Percentiles rank a stretch among this genome's conserved stretches.
These are phyloP conservation scores for Suillus ampliporus DNA, from an alignment of 768 basidiomycete genomes.

Conservation along the genomic window DNA sequence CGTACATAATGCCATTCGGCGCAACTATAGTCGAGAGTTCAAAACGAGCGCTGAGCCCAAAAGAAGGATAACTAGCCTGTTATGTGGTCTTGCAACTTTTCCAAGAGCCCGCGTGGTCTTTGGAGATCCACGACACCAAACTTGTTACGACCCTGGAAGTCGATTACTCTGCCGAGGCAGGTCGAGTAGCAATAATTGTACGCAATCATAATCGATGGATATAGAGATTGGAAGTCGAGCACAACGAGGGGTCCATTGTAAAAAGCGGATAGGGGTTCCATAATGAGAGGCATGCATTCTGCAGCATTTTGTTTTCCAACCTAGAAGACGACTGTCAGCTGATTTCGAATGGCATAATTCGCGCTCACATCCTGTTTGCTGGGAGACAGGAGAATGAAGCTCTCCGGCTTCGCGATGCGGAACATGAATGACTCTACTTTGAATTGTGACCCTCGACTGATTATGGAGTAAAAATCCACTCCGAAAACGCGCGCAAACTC, in stretches of 20 bases:
- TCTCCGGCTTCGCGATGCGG: constrained; percentile 95
- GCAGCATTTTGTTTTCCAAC: constrained; percentile 96
- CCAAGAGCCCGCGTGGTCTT: constrained; percentile 68
- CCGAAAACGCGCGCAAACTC: constrained; percentile 98
- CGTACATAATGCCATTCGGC: constrained; percentile 95
- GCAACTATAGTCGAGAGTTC: constrained; percentile 61
- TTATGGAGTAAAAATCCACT: constrained; percentile 94
- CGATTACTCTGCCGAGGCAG: constrained; percentile 85
- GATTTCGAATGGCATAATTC: not conserved
- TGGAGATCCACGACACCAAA: constrained; percentile 83
- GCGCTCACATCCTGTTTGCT: constrained; percentile 77
- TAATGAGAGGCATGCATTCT: constrained; percentile 93
- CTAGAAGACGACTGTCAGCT: constrained; percentile 45
- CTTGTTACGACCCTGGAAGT: constrained; percentile 89
- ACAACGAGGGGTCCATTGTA: constrained; percentile 93
- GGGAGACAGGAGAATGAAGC: constrained; percentile 88
- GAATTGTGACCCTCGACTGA: constrained; percentile 95
- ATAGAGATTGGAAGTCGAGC: constrained; percentile 94
- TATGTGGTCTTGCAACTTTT: constrained; percentile 75
- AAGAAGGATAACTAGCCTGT: constrained; percentile 54
- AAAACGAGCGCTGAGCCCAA: not conserved
- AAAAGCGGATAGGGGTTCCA: constrained; percentile 93
- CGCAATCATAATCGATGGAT: constrained; percentile 98
- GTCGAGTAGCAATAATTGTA: constrained; percentile 99
- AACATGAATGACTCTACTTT: constrained; percentile 99